Conservation (phyloP, 2,329 filamentous ascomycete species). For the Eutypa lata region DNA sequence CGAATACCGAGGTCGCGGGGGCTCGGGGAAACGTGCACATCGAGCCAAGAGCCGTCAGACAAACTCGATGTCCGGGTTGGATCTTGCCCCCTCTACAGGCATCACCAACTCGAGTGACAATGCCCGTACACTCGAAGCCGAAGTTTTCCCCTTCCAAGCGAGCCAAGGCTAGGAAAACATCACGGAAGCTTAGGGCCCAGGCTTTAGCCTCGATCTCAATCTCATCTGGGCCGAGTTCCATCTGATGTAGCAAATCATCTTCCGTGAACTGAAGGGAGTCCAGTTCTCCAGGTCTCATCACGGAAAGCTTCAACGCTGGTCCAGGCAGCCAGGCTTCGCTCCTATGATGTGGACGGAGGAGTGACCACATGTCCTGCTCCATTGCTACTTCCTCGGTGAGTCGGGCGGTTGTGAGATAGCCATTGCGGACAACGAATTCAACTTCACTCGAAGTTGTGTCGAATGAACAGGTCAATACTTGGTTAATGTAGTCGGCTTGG, state of each 20-base stretch:
- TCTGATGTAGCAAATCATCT: constrained; percentile 3
- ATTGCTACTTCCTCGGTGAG: constrained; percentile 8
- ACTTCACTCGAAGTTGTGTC: too few relatives aligned
- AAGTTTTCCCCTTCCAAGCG: constrained; percentile 10
- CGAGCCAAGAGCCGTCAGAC: too few relatives aligned
- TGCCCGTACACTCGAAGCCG: constrained; percentile 25
- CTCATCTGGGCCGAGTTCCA: constrained; percentile 8
- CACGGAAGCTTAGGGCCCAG: constrained; percentile 13
- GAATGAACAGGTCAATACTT: too few relatives aligned
- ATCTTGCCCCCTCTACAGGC: constrained; percentile 10
- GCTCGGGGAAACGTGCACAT: too few relatives aligned
- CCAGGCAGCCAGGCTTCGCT: constrained; percentile 10
- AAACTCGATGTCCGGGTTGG: constrained; percentile 13
- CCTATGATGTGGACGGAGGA: constrained; percentile 7
- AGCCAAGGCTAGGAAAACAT: constrained; percentile 13
- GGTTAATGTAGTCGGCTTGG: constrained; percentile 3
- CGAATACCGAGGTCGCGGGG: constrained; percentile 1
- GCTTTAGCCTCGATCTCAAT: constrained; percentile 18
- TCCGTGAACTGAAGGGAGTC: constrained; percentile 21
- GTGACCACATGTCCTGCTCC: constrained; percentile 4
- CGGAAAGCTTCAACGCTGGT: constrained; percentile 13
- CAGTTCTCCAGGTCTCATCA: constrained; percentile 16
- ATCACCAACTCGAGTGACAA: constrained; percentile 26
- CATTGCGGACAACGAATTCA: too few relatives aligned
- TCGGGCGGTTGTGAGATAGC: constrained; percentile 7